Base-by-base conservation (phyloP, 2,329 filamentous ascomycete species). In the Ramichloridium luteum region DNA sequence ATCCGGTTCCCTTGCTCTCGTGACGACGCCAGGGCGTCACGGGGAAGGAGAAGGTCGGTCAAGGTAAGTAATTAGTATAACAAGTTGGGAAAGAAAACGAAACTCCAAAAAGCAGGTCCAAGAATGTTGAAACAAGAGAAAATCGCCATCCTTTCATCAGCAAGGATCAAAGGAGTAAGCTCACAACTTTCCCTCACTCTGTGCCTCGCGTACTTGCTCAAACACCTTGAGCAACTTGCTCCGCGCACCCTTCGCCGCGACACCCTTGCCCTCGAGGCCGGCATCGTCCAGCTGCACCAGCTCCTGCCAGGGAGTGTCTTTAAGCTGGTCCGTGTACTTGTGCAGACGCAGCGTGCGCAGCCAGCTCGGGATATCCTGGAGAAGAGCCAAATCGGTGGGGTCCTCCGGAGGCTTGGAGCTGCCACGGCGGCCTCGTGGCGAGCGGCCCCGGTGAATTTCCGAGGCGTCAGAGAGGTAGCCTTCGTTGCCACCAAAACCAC, bases 211-310 rank as follows among this genome's bases (percentile, higher is more conserved):
- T 51, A 96, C 88, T 65, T 94, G 86, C 50, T 96, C 90, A 60
- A 96, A 96, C 48, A 77, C 90, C 74, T 98, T 98, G 39, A 98
- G 65, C 83, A 98, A 92, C 72, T 98, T 98, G 55, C 88, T 80
- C 46, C 90, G 71, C 12, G 90, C 90, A 48, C 90, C 90, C 35
- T 96, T 71, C 32, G 90, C 90, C 56, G 93, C 94, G 17, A 98
- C 90, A 30, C 90, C 90, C 31, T 84, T 79, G 15, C 84, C 81
- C 61, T 96, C 88, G 41, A 98, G 66, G 29, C 83, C 86, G 53
- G 86, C 86, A 47, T 98, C 90, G 50, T 94, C 84, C 46, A 98
- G 65, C 57, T 90, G 81, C 38, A 98, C 67, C 47, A 98, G 62
- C 32, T 98, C 90, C 16, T 79, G 81, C 90, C 90, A 98, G 51